Evolutionary conservation across 2,329 filamentous ascomycete genomes (phyloP), one percentile per base, ranked within the genome.

Genomic region (Stagonosporopsis vannaccii): DNA sequence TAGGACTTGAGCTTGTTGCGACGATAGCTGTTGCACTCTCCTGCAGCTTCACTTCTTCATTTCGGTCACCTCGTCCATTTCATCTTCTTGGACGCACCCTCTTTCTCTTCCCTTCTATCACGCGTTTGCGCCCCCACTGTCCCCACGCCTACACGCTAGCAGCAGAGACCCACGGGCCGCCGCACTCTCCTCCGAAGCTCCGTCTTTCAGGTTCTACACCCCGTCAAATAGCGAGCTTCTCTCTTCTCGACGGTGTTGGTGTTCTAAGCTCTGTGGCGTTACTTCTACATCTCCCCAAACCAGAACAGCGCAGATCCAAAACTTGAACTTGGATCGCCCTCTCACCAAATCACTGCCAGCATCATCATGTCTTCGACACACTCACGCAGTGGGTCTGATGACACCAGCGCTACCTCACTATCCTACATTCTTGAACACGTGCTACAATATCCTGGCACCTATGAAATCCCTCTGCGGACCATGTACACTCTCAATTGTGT

Each of bases 401-500:
- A 75, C 64, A 68, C 71, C 32, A 72, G 59, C 39, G 60, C 60
- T 41, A 69, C 73, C 17, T 62, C 65, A 22, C 65, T 68, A 44
- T 70, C 73, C 22, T 77, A 75, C 68, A 72, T 77, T 45, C 69
- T 77, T 51, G 75, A 77, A 53, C 74, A 77, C 69, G 79, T 87
- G 54, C 75, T 87, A 49, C 81, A 83, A 55, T 86, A 88, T 68
- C 85, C 85, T 8, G 82, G 80, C 65, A 84, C 80, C 63, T 88
- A 89, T 68, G 87, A 89, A 66, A 85, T 89, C 28, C 87, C 87
- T 19, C 79, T 89, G 25, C 83, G 86, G 54, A 88, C 85, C 60
- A 88, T 89, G 84, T 89, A 88, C 77, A 82, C 83, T 23, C 79
- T 89, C 71, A 89, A 89, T 69, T 86, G 83, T 59, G 81, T 83